Conservation (phyloP, 2,329 filamentous ascomycete genomes). For the Raffaelea deltoideospora region DNA sequence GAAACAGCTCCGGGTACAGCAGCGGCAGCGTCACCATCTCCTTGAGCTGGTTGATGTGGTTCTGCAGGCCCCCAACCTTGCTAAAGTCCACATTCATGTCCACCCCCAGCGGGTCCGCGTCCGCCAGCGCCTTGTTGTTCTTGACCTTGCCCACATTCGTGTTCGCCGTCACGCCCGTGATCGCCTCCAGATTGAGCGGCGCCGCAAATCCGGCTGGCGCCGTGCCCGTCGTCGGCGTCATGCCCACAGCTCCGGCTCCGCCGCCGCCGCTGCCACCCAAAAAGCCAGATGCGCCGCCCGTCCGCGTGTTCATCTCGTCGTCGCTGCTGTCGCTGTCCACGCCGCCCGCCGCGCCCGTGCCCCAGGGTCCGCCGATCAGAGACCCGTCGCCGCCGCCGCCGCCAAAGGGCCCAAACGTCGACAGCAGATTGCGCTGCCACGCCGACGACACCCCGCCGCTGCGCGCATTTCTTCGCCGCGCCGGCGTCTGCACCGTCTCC, state of each 20-base stretch:
- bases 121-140: slow-evolving; percentile 78
- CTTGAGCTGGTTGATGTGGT: slow-evolving; percentile 92
- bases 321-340: slow-evolving; percentile 95
- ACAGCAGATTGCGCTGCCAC: slow-evolving; percentile 74
- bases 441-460: slow-evolving; percentile 37
- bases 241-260: slow-evolving; percentile 45
- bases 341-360: slow-evolving; percentile 57
- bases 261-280: slow-evolving; percentile 32
- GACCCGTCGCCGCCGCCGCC: slow-evolving; percentile 61
- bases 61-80: slow-evolving; percentile 80
- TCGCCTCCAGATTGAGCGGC: slow-evolving; percentile 22
- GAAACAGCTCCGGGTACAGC: slow-evolving; percentile 88
- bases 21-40: slow-evolving; percentile 96
- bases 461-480: slow-evolving; percentile 50
- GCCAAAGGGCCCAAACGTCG: slow-evolving; percentile 84
- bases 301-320: slow-evolving; percentile 48
- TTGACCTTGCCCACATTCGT: slow-evolving; percentile 88
- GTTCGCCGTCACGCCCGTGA: slow-evolving; percentile 30
- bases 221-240: slow-evolving; percentile 38
- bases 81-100: slow-evolving; percentile 88
- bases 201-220: slow-evolving; percentile 10
- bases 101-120: slow-evolving; percentile 87
- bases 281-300: too few species aligned
- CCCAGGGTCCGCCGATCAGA: slow-evolving; percentile 60
- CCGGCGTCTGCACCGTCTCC: slow-evolving; percentile 51